Evolutionary conservation across 805 yeast genomes (phyloP), one percentile per base, ranked within the genome.

Genomic region (Tetrapisispora pingtungensis): DNA sequence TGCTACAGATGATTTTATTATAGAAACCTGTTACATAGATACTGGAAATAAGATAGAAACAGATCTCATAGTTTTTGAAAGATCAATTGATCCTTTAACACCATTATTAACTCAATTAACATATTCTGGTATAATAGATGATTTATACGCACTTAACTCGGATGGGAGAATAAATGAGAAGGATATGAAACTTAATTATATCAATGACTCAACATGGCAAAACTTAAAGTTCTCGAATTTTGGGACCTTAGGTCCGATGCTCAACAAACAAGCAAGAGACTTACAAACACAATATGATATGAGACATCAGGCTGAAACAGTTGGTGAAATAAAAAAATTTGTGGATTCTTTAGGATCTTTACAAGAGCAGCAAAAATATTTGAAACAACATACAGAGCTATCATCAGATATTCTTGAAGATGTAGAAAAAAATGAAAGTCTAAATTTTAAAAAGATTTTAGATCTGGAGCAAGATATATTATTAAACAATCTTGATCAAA

Each of bases 91-190:
- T 63, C 72, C 76, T 36, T 61, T 84, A 4, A 77, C 95, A 1
- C 81, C 87, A 1, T 55, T 86, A 10, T 64, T 87, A 44, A 77
- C 80, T 22, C 97, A 89, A 54, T 64, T 89, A 53, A 84, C 87
- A 2, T 90, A 89, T 59, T 69, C 75, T 15, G 98, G 97, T 0
- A 67, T 93, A 14, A 67, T 88, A 18, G 89, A 84, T 58, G 96
- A 89, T 53, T 59, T 78, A 12, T 71, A 78, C 51, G 77, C 74
- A 4, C 65, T 81, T 6, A 67, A 71, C 13, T 57, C 70, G 12
- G 73, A 72, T 47, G 66, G 57, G 2, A 56, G 53, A 19, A 36
- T 64, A 18, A 49, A 53, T 30, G 56, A 47, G 8, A 55, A 59
- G 24, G 59, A 54, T 12, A 48, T 51, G 1, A 36, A 51, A 7